Evolutionary conservation across 2,329 filamentous ascomycete genomes (phyloP).

Genomic region (Aspergillus sp.): DNA sequence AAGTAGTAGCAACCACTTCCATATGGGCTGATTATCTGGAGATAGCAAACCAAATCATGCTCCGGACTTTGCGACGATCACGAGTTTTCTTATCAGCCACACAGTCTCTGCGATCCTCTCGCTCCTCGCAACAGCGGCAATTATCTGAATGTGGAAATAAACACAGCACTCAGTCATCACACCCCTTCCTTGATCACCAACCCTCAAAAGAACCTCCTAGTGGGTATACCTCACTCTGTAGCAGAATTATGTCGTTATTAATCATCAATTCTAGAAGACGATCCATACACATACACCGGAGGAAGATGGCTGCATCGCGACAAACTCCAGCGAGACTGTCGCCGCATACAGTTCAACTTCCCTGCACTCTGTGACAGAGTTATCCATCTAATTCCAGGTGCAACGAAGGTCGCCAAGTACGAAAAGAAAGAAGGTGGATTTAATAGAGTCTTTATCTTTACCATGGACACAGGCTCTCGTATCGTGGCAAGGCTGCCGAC

Average conservation of each 20-base stretch:
- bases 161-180: not conserved
- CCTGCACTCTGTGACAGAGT: slow-evolving; percentile 40
- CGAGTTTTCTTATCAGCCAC: not conserved
- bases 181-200: not conserved
- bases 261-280: slow-evolving; percentile 6
- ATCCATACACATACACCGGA: slow-evolving; percentile 37
- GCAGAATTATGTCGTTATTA: not conserved
- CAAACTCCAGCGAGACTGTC: slow-evolving; percentile 39
- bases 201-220: not conserved
- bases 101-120: not conserved
- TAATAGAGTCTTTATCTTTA: slow-evolving; percentile 49
- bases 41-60: not conserved
- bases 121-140: not conserved
- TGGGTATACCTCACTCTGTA: not conserved
- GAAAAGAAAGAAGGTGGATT: slow-evolving; percentile 51
- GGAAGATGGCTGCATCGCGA: slow-evolving; percentile 45
- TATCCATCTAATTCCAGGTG: slow-evolving; percentile 38
- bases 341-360: slow-evolving; percentile 46
- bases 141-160: not conserved
- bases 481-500: slow-evolving; percentile 48
- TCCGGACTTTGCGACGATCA: not conserved
- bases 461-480: slow-evolving; percentile 40
- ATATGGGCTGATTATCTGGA: too few relatives aligned
- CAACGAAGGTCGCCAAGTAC: slow-evolving; percentile 35
- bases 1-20: too few relatives aligned